Percentiles rank a stretch among this genome's conserved stretches.
phyloP scores from a whole-genome alignment of 495 filamentous ascomycete genomes.

The Pseudomonodictys pantanalensis region DNA sequence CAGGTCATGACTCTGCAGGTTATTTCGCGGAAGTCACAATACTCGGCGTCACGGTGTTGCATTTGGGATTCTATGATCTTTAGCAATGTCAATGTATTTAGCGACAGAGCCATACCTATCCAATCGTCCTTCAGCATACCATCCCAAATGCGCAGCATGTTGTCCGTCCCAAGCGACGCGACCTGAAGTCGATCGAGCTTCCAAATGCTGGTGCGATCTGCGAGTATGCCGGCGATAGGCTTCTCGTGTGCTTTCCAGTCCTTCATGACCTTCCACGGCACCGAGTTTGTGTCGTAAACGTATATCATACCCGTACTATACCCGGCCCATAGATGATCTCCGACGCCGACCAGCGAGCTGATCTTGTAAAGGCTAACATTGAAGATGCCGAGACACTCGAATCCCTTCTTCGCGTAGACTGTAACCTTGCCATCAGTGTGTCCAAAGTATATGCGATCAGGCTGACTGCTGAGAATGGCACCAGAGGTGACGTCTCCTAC shows the following conservation, averaged over 20 bases:
- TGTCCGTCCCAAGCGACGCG: slow-evolving; percentile 84
- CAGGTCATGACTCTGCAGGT: slow-evolving; percentile 79
- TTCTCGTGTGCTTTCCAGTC: slow-evolving; percentile 90
- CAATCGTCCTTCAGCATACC: slow-evolving; percentile 91
- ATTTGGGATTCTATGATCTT: slow-evolving; percentile 65
- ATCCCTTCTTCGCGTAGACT: slow-evolving; percentile 75
- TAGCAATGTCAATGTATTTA: background rate
- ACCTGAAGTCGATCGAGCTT: slow-evolving; percentile 82
- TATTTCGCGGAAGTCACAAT: slow-evolving; percentile 79
- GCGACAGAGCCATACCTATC: slow-evolving; percentile 56
- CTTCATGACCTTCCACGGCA: slow-evolving; percentile 87
- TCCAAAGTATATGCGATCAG: slow-evolving; percentile 83
- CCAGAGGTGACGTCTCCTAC: slow-evolving; percentile 89
- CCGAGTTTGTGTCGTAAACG: slow-evolving; percentile 78
- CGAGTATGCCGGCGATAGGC: slow-evolving; percentile 70
- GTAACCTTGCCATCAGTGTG: slow-evolving; percentile 93
- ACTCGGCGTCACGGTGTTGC: slow-evolving; percentile 76
- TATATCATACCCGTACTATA: slow-evolving; percentile 95
- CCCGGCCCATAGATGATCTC: slow-evolving; percentile 84
- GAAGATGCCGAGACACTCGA: slow-evolving; percentile 69
- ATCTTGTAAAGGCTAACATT: slow-evolving; percentile 94
- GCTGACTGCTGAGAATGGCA: slow-evolving; percentile 66
- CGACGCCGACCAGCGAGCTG: slow-evolving; percentile 79
- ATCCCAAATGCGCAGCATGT: slow-evolving; percentile 84
- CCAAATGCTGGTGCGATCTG: slow-evolving; percentile 82